phyloP scores from a whole-genome alignment of 2,329 filamentous ascomycete species.

The Calonectria pteridis region DNA sequence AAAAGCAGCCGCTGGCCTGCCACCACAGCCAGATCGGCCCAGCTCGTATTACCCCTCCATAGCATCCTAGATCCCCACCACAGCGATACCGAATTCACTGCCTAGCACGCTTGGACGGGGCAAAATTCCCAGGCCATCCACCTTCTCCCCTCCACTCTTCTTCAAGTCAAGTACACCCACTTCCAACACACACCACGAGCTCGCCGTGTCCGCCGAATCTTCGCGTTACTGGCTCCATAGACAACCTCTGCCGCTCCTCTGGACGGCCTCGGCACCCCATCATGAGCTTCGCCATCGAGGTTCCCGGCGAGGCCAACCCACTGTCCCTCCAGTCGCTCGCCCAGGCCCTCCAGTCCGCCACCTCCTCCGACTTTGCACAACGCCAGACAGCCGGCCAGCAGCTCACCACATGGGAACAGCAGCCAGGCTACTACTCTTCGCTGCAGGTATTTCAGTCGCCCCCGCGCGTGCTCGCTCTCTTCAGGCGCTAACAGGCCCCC shows the following conservation, averaged over 20 bases:
- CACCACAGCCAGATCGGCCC: background rate
- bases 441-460: slow-evolving; percentile 66
- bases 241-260: slow-evolving; percentile 29
- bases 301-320: slow-evolving; percentile 84
- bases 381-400: slow-evolving; percentile 78
- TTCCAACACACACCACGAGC: slow-evolving; percentile 5
- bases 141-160: slow-evolving; percentile 27
- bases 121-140: slow-evolving; percentile 27
- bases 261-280: slow-evolving; percentile 40
- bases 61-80: slow-evolving; percentile 28
- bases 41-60: slow-evolving; percentile 39
- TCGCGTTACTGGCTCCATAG: slow-evolving; percentile 19
- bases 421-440: slow-evolving; percentile 74
- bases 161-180: slow-evolving; percentile 16
- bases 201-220: slow-evolving; percentile 16
- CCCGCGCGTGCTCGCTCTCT: background rate
- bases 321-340: slow-evolving; percentile 74
- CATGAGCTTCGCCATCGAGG: slow-evolving; percentile 82
- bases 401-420: slow-evolving; percentile 77
- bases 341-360: slow-evolving; percentile 72
- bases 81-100: slow-evolving; percentile 26
- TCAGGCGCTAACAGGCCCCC: slow-evolving; percentile 32
- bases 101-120: slow-evolving; percentile 26
- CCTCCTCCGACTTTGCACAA: slow-evolving; percentile 71
- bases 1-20: background rate